Percentiles rank a stretch among this genome's conserved stretches.
Conservation (phyloP, 164 flowering plant genomes). For the Vitis rotundifolia region DNA sequence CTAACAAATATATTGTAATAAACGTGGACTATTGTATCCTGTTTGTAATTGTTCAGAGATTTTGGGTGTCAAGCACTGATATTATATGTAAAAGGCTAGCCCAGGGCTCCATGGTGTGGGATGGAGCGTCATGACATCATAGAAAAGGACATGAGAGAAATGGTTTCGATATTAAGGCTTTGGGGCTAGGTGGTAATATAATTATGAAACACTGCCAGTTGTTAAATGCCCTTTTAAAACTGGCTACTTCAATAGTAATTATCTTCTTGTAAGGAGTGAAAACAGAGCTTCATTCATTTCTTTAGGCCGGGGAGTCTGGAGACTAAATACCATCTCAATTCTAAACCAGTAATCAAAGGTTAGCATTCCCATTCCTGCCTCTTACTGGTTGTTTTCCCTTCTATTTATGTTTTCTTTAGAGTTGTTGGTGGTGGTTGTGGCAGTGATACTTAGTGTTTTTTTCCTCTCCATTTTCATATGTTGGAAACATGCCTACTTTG, state of each 20-base stretch:
- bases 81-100: not conserved
- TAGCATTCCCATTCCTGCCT: no score
- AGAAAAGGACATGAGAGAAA: constrained; percentile 4
- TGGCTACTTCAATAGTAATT: not conserved
- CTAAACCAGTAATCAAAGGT: not conserved
- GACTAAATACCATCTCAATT: not conserved
- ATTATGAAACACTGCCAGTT: not conserved
- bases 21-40: no score
- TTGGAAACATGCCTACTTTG: not conserved
- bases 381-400: no score
- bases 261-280: not conserved
- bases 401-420: no score
- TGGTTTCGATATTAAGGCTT: not conserved
- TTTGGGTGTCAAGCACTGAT: no score
- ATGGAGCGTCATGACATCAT: constrained; percentile 2
- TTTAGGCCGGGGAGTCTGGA: not conserved
- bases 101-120: not conserved
- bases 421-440: no score
- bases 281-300: constrained; percentile 1
- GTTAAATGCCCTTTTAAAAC: not conserved
- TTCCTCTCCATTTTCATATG: not conserved
- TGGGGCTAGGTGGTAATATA: not conserved
- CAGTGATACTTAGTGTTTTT: not conserved
- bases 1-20: no score
- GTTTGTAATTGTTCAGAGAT: no score